Evolutionary conservation across 495 filamentous ascomycete genomes (phyloP).

Genomic region (Penicillium canariense): DNA sequence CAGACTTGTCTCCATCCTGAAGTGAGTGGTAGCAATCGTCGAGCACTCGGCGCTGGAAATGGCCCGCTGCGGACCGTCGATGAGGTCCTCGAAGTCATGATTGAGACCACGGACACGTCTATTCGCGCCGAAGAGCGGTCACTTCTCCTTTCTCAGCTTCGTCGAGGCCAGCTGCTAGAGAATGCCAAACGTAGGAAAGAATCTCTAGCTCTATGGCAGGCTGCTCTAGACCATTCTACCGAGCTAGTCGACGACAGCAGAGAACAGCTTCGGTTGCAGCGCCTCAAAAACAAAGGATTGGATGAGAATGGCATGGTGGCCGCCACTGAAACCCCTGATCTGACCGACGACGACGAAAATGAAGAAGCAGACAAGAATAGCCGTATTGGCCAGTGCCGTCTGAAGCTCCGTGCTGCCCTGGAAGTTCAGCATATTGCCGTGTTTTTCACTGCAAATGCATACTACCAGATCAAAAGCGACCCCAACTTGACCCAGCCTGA

Average conservation of each 20-base stretch:
- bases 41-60: constrained; percentile 59
- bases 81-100: constrained; percentile 85
- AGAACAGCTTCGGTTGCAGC: constrained; percentile 54
- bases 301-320: constrained; percentile 5
- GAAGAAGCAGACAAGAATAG: constrained; percentile 47
- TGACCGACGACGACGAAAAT: constrained; percentile 43
- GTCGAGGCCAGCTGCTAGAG: constrained; percentile 72
- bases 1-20: constrained; percentile 87
- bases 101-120: constrained; percentile 68
- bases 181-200: constrained; percentile 54
- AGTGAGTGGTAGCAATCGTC: constrained; percentile 64
- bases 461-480: constrained; percentile 77
- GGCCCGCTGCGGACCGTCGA: constrained; percentile 73
- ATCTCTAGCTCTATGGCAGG: constrained; percentile 66
- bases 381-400: constrained; percentile 57
- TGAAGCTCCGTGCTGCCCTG: constrained; percentile 66
- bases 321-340: constrained; percentile 7
- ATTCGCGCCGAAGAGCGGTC: constrained; percentile 66
- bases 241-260: constrained; percentile 63
- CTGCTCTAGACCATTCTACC: constrained; percentile 52
- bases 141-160: constrained; percentile 58
- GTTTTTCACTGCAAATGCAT: constrained; percentile 82
- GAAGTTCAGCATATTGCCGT: constrained; percentile 78
- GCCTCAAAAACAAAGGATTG: constrained; percentile 25
- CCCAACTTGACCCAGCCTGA: constrained; percentile 57